Percentiles rank a stretch among this genome's conserved stretches.
Evolutionary conservation across 2,329 filamentous ascomycete genomes (phyloP).

Genomic region (Colletotrichum sp.): DNA sequence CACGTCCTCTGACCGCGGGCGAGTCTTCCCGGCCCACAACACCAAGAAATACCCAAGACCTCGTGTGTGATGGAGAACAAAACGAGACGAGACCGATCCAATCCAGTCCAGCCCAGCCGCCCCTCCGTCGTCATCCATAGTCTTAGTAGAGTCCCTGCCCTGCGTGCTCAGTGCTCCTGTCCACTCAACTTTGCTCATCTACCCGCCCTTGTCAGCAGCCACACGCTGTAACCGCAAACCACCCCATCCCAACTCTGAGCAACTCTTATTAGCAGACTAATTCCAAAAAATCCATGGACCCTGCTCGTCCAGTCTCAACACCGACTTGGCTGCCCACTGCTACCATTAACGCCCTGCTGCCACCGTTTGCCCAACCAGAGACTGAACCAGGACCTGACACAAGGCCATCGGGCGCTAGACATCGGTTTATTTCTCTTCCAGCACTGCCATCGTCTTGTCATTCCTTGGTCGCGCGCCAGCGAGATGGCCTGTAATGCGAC

Average conservation of each 20-base stretch:
- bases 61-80: background rate
- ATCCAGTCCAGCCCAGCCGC: background rate
- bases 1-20: background rate
- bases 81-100: background rate
- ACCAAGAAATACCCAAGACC: background rate
- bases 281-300: background rate
- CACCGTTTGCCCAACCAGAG: background rate
- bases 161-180: background rate
- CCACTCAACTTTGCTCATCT: conserved; percentile 18
- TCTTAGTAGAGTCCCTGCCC: background rate
- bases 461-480: background rate
- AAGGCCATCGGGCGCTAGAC: background rate
- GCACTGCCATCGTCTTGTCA: conserved; percentile 13
- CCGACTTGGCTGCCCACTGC: background rate
- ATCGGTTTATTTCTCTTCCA: conserved; percentile 15
- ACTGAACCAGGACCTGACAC: conserved; percentile 2
- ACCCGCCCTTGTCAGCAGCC: conserved; percentile 10
- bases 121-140: background rate
- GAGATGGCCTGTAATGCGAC: background rate
- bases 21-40: conserved; percentile 14
- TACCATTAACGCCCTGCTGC: background rate
- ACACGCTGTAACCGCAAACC: background rate
- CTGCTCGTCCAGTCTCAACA: background rate
- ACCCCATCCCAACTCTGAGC: background rate
- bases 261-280: background rate